phyloP scores from a whole-genome alignment of 2,329 filamentous ascomycete genomes.

The Colletotrichum karsti region DNA sequence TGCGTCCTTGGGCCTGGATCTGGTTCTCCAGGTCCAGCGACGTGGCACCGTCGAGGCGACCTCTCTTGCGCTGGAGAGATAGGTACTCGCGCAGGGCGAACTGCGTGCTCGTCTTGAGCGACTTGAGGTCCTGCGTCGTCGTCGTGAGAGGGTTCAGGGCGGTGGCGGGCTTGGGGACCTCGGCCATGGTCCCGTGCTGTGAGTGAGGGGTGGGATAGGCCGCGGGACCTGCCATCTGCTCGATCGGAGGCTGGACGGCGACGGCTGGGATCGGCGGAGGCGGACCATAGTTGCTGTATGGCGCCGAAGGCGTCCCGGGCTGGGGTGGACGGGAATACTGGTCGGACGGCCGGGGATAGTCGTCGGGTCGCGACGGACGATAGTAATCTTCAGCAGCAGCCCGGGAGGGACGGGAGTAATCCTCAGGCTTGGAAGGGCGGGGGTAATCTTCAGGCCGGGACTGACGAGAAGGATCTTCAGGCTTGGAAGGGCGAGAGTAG shows the following conservation, averaged over 20 bases:
- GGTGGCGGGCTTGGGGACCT: constrained; percentile 10
- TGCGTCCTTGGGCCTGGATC: constrained; percentile 50
- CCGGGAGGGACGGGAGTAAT: background rate
- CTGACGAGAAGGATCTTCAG: background rate
- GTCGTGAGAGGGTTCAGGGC: constrained; percentile 26
- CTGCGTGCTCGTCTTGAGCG: constrained; percentile 44
- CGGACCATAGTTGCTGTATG: constrained; percentile 10
- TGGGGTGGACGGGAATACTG: constrained; percentile 3
- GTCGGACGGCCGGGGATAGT: background rate
- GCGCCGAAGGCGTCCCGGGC: background rate
- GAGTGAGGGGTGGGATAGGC: constrained; percentile 10
- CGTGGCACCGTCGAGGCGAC: constrained; percentile 37
- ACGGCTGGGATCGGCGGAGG: background rate
- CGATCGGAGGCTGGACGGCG: constrained; percentile 3
- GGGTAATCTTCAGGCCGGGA: background rate
- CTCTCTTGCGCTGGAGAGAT: constrained; percentile 40
- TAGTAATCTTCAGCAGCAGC: too few relatives aligned
- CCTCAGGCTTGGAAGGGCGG: background rate
- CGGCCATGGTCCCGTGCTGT: constrained; percentile 8
- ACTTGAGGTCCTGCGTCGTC: constrained; percentile 37
- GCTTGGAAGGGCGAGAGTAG: background rate
- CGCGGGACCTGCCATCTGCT: constrained; percentile 21
- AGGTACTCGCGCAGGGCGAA: constrained; percentile 46
- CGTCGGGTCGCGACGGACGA: background rate
- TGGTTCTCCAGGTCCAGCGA: constrained; percentile 50